Conservation (phyloP, 352 stramenopile species). For the Phytophthora constricta region DNA sequence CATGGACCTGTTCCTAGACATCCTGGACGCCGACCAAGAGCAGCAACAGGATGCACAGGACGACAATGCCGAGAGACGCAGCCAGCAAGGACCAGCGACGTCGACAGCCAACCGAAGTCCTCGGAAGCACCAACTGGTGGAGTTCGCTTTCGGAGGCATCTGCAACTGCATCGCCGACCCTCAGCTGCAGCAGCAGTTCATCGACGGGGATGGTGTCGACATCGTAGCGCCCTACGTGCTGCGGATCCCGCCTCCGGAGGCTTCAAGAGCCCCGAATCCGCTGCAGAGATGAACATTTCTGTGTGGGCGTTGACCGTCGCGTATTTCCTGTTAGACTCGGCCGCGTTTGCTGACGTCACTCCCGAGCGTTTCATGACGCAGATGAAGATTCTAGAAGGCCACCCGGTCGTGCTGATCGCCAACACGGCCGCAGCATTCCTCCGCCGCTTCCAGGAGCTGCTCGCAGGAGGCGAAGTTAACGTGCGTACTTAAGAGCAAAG, state of each 20-base stretch:
- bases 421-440: conserved; percentile 58
- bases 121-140: conserved; percentile 48
- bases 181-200: conserved; percentile 60
- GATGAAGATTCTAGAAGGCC: conserved; percentile 39
- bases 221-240: conserved; percentile 54
- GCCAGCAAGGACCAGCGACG: conserved; percentile 12
- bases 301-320: conserved; percentile 64
- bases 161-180: conserved; percentile 80
- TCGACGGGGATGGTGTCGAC: conserved; percentile 52
- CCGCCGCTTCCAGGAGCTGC: conserved; percentile 52
- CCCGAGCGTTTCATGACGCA: conserved; percentile 34
- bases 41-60: conserved; percentile 8
- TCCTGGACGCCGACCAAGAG: conserved; percentile 58
- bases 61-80: conserved; percentile 3
- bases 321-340: conserved; percentile 78
- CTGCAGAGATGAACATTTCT: conserved; percentile 44
- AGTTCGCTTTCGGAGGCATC: conserved; percentile 79
- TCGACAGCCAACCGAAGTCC: not conserved
- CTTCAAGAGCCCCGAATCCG: conserved; percentile 14
- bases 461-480: conserved; percentile 11
- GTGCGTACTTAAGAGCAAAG: conserved; percentile 27
- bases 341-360: conserved; percentile 51
- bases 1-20: conserved; percentile 83
- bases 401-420: conserved; percentile 51
- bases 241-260: too few relatives aligned